Evolutionary conservation across 1,284 basidiomycete species (phyloP).

Genomic region (Macrocystidia cucumis): DNA sequence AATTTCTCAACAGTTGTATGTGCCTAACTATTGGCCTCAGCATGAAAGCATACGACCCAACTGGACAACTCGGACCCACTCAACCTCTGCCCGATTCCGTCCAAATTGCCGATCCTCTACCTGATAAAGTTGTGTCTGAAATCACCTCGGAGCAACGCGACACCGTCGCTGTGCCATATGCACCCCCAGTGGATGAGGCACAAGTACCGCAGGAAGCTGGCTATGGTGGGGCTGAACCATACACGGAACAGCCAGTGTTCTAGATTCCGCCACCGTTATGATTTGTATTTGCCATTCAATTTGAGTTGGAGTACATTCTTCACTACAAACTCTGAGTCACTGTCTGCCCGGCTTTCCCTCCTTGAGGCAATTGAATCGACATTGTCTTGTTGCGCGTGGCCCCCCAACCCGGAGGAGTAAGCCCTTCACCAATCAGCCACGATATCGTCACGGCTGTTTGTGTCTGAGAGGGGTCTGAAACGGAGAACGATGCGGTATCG

Average conservation of each 20-base stretch:
- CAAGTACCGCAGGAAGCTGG: neutral
- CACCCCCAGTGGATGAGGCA: neutral
- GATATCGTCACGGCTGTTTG: conserved; percentile 17
- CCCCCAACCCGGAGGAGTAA: conserved; percentile 19
- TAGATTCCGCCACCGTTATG: conserved; percentile 5
- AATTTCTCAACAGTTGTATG: neutral
- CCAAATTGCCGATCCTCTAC: conserved; percentile 78
- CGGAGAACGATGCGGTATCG: conserved; percentile 12
- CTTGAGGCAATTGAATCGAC: conserved; percentile 18
- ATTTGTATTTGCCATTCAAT: conserved; percentile 1
- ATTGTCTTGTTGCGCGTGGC: conserved; percentile 17
- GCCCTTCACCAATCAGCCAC: conserved; percentile 19
- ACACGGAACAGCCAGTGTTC: neutral
- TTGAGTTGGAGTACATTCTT: conserved; percentile 6
- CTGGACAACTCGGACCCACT: conserved; percentile 82
- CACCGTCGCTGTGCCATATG: neutral
- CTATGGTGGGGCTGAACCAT: neutral
- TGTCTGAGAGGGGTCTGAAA: conserved; percentile 17
- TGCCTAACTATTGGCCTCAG: conserved; percentile 29
- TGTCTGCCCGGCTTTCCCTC: conserved; percentile 35
- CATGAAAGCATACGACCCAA: conserved; percentile 96
- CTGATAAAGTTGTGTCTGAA: conserved; percentile 75
- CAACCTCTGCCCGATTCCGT: conserved; percentile 97
- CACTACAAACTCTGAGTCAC: conserved; percentile 18
- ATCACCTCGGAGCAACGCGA: conserved; percentile 46